Evolutionary conservation across 179 eudicot species (phyloP).

Genomic region (Beta corolliflora): DNA sequence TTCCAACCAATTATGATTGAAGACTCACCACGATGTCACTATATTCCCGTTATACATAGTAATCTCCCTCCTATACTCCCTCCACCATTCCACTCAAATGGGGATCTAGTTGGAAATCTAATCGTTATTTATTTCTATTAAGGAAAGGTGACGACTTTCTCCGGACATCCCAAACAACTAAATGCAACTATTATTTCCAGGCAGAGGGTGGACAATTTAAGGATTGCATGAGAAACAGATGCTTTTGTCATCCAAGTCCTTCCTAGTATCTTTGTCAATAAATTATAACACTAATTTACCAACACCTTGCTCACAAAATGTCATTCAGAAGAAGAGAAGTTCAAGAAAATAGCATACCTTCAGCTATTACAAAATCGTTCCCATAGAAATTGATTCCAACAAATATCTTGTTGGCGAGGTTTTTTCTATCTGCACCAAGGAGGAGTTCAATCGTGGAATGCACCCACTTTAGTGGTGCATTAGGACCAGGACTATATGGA

Average conservation of each 20-base stretch:
- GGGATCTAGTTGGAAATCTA: too few relatives aligned
- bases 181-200: too few relatives aligned
- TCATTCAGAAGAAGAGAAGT: constrained; percentile 12
- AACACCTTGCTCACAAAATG: not conserved
- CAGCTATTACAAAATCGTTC: constrained; percentile 65
- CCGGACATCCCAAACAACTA: too few relatives aligned
- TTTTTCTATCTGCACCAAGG: constrained; percentile 46
- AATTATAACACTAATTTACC: not conserved
- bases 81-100: too few relatives aligned
- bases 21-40: too few relatives aligned
- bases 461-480: constrained; percentile 93
- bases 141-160: too few relatives aligned
- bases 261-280: not conserved
- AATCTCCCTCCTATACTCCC: too few relatives aligned
- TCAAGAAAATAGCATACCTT: constrained; percentile 51
- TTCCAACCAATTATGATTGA: too few relatives aligned
- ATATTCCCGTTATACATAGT: too few relatives aligned
- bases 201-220: too few relatives aligned
- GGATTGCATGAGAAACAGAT: too few relatives aligned
- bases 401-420: constrained; percentile 62
- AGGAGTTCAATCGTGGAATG: constrained; percentile 59
- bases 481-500: constrained; percentile 91
- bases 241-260: not conserved
- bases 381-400: constrained; percentile 95
- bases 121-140: too few relatives aligned